Conservation (phyloP, 805 yeast species). For the Kodamaea neixiangensis region DNA sequence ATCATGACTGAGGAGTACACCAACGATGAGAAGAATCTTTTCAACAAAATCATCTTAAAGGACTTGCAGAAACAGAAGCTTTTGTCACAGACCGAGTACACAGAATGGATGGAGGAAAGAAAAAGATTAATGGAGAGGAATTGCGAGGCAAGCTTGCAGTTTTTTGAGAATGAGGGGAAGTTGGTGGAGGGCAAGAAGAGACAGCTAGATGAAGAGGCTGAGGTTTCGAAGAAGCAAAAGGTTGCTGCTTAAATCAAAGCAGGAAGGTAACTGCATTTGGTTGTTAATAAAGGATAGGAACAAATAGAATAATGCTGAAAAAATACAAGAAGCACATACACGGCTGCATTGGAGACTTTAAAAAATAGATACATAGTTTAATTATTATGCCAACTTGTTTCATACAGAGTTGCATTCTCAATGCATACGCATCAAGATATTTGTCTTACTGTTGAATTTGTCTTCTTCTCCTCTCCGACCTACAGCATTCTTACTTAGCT, state of each 20-base stretch:
- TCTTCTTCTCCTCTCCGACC: too few species aligned
- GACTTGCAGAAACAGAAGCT: constrained; percentile 34
- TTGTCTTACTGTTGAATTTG: too few species aligned
- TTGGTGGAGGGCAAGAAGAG: background rate
- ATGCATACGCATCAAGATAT: too few species aligned
- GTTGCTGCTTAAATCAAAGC: background rate
- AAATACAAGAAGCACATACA: too few species aligned
- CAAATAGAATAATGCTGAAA: background rate
- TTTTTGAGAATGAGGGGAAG: constrained; percentile 1
- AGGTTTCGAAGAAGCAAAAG: background rate
- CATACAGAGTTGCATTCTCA: too few species aligned
- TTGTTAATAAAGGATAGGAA: background rate
- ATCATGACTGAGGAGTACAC: constrained; percentile 37
- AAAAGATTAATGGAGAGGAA: constrained; percentile 11
- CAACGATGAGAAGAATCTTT: constrained; percentile 25
- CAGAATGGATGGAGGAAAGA: constrained; percentile 12
- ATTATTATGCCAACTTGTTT: too few species aligned
- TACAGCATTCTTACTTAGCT: too few species aligned
- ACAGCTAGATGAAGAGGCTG: background rate
- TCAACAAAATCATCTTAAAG: constrained; percentile 28
- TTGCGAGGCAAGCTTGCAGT: constrained; percentile 5
- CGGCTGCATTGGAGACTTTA: too few species aligned
- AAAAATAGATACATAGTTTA: too few species aligned
- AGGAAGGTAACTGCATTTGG: background rate
- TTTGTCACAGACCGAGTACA: constrained; percentile 19